Conservation (phyloP, 345 rosid species). For the Nephelium lappaceum region DNA sequence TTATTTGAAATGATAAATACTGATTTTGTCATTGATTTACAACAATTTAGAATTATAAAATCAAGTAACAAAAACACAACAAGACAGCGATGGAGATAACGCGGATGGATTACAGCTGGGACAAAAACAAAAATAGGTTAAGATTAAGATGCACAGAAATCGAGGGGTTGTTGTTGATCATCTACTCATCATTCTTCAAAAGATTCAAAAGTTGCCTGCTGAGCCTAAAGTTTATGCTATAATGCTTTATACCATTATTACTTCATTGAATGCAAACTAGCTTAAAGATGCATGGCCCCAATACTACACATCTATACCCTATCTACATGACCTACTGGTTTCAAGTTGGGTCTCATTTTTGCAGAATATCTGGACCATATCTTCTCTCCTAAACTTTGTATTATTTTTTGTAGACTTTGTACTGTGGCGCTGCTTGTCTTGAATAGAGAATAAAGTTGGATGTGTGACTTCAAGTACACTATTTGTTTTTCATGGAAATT, state of each 20-base stretch:
- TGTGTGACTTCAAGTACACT: not conserved
- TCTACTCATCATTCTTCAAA: constrained; percentile 50
- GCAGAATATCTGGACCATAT: not conserved
- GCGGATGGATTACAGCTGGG: constrained; percentile 49
- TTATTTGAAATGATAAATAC: too few relatives aligned
- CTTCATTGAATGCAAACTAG: constrained; percentile 27
- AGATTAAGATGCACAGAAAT: constrained; percentile 24
- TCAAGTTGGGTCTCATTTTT: not conserved
- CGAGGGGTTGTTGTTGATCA: constrained; percentile 38
- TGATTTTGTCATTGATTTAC: too few relatives aligned
- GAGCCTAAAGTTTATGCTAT: constrained; percentile 8
- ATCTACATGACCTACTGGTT: constrained; percentile 3
- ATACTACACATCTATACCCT: not conserved
- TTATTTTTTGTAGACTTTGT: not conserved
- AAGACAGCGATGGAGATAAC: not conserved
- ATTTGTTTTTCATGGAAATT: not conserved
- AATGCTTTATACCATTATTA: constrained; percentile 18
- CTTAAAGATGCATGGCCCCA: not conserved
- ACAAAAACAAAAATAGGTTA: constrained; percentile 32
- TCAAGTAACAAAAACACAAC: not conserved
- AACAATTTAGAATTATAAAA: too few relatives aligned
- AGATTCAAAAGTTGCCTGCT: constrained; percentile 45
- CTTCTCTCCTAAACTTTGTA: not conserved
- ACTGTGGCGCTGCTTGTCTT: not conserved
- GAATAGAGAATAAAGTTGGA: not conserved